Conservation (phyloP, 2,329 filamentous ascomycete species). For the Chaetomiaceae sp. region DNA sequence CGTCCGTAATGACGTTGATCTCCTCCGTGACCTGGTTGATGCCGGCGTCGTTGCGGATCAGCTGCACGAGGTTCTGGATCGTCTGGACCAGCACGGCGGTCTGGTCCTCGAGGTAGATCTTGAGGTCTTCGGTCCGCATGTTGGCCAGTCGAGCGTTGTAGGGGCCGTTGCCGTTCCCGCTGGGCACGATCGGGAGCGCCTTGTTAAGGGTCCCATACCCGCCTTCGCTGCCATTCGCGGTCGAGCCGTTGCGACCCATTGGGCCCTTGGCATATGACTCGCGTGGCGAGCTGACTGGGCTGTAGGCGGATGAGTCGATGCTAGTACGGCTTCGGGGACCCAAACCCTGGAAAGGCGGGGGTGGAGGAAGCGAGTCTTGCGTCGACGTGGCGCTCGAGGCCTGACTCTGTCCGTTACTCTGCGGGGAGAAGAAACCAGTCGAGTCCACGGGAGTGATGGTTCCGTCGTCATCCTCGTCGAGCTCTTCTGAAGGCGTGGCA, state of each 20-base stretch:
- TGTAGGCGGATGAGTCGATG: conserved; percentile 67
- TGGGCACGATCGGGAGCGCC: conserved; percentile 30
- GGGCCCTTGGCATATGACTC: conserved; percentile 42
- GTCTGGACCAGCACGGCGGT: conserved; percentile 71
- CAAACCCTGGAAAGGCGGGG: conserved; percentile 53
- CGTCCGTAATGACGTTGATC: conserved; percentile 62
- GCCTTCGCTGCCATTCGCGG: conserved; percentile 33
- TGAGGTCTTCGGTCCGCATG: conserved; percentile 45
- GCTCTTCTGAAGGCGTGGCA: conserved; percentile 64
- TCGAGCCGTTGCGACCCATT: conserved; percentile 15
- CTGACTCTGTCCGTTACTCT: conserved; percentile 35
- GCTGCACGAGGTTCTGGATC: conserved; percentile 73
- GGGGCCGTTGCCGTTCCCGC: conserved; percentile 35
- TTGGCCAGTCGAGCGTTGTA: conserved; percentile 34
- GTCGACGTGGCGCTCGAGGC: conserved; percentile 27
- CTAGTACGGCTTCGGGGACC: conserved; percentile 50
- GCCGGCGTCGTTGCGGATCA: conserved; percentile 59
- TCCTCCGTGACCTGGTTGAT: conserved; percentile 62
- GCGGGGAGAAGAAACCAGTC: conserved; percentile 61
- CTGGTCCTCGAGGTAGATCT: conserved; percentile 76
- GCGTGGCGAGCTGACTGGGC: conserved; percentile 63
- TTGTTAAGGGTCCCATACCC: conserved; percentile 33
- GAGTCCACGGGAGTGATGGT: conserved; percentile 60
- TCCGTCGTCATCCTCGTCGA: conserved; percentile 71
- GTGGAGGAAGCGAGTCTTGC: conserved; percentile 42